These are phyloP conservation scores for Aspergillus fumigatus DNA, from an alignment of 2,329 filamentous ascomycete species.

Conservation along the genomic window DNA sequence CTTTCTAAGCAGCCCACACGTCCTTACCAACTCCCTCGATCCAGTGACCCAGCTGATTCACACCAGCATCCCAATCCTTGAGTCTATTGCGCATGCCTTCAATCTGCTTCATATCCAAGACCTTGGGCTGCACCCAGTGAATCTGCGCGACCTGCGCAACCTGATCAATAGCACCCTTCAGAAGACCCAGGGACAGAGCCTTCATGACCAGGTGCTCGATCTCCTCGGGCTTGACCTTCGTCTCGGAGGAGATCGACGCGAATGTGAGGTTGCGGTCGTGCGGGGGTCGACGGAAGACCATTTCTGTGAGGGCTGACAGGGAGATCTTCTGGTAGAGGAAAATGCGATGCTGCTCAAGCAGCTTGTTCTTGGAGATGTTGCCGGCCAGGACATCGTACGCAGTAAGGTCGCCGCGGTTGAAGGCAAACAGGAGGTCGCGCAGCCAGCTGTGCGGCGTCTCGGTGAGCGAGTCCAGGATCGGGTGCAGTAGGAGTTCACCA, in stretches of 20 bases:
- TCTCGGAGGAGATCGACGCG: constrained; percentile 80
- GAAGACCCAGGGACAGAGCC: constrained; percentile 85
- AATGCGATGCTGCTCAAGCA: constrained; percentile 72
- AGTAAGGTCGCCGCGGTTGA: constrained; percentile 88
- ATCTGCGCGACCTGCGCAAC: constrained; percentile 91
- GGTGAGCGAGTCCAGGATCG: constrained; percentile 80
- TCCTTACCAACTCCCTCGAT: constrained; percentile 91
- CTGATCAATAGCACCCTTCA: constrained; percentile 92
- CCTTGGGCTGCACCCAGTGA: constrained; percentile 98
- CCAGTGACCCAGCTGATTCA: constrained; percentile 95
- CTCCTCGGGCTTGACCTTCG: constrained; percentile 82
- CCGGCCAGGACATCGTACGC: constrained; percentile 80
- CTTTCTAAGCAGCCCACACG: constrained; percentile 76
- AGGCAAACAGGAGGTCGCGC: constrained; percentile 91
- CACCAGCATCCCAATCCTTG: constrained; percentile 91
- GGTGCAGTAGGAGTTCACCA: constrained; percentile 94
- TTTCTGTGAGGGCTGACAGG: constrained; percentile 89
- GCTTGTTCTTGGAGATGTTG: constrained; percentile 72
- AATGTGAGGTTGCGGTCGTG: constrained; percentile 96
- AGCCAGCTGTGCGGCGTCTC: constrained; percentile 79
- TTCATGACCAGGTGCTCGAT: constrained; percentile 99
- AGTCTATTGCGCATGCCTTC: constrained; percentile 83
- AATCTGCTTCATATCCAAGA: constrained; percentile 92
- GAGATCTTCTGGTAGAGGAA: constrained; percentile 98
- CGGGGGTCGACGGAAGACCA: constrained; percentile 90